Conservation (phyloP, 2,329 filamentous ascomycete genomes). For the Xylariaceae sp. region DNA sequence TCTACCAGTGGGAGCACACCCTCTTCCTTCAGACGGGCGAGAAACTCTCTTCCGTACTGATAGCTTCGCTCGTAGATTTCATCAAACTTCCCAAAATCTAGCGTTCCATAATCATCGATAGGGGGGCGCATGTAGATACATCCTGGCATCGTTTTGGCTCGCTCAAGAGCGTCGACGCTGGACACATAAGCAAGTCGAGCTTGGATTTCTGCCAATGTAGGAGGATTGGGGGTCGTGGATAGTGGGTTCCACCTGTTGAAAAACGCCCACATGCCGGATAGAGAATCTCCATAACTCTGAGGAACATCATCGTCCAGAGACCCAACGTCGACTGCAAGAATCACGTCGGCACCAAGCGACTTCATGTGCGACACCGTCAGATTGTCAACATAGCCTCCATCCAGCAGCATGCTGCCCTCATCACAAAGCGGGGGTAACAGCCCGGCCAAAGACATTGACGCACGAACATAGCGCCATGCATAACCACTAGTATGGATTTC, state of each 20-base stretch:
- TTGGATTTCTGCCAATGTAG: conserved; percentile 93
- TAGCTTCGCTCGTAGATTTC: conserved; percentile 93
- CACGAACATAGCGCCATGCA: conserved; percentile 94
- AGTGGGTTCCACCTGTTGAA: conserved; percentile 98
- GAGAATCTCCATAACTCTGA: conserved; percentile 87
- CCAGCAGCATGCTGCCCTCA: conserved; percentile 92
- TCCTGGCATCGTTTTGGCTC: conserved; percentile 85
- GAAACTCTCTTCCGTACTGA: conserved; percentile 75
- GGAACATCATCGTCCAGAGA: conserved; percentile 88
- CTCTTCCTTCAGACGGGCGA: conserved; percentile 73
- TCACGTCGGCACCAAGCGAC: conserved; percentile 83
- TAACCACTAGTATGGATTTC: conserved; percentile 97
- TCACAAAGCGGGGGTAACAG: conserved; percentile 91
- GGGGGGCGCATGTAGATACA: conserved; percentile 97
- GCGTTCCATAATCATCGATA: conserved; percentile 86
- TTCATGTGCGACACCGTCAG: conserved; percentile 98
- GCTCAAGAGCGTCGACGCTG: conserved; percentile 88
- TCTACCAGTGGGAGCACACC: conserved; percentile 70
- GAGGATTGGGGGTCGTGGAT: conserved; percentile 82
- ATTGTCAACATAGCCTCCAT: conserved; percentile 97
- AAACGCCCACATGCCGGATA: conserved; percentile 93
- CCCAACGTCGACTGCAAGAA: conserved; percentile 95
- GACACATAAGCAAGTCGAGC: conserved; percentile 91
- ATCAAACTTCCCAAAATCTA: conserved; percentile 97
- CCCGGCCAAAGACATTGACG: conserved; percentile 94